These are phyloP conservation scores for Myriosclerotinia duriaeana DNA, from an alignment of 2,329 filamentous ascomycete species.

Conservation along the genomic window DNA sequence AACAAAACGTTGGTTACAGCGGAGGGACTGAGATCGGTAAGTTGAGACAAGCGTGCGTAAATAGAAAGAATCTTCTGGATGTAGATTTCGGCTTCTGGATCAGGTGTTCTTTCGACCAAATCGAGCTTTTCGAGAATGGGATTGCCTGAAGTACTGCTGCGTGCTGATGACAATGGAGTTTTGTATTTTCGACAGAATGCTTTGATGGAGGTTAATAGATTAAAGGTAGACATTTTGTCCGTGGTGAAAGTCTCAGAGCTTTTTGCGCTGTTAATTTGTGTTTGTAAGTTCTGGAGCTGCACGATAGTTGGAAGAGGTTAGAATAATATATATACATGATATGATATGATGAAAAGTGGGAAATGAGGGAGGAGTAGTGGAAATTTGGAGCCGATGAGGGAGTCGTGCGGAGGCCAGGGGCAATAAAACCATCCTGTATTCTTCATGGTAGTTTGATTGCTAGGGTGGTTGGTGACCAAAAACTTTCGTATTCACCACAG, in stretches of 20 bases:
- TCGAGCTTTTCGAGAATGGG: background rate
- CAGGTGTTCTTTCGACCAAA: background rate
- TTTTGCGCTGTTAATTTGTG: background rate
- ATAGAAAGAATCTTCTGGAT: slow-evolving; percentile 20
- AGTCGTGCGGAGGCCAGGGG: background rate
- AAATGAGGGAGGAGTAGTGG: background rate
- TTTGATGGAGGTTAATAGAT: background rate
- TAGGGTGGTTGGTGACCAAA: background rate
- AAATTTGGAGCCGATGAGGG: background rate
- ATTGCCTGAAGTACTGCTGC: background rate
- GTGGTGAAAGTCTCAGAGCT: background rate
- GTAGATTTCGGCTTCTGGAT: slow-evolving; percentile 18
- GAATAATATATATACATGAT: background rate
- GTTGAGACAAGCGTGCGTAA: slow-evolving; percentile 19
- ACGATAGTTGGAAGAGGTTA: slow-evolving; percentile 1
- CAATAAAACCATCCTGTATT: background rate
- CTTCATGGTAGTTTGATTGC: background rate
- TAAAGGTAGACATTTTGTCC: background rate
- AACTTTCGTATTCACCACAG: background rate
- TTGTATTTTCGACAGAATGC: background rate
- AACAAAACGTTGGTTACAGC: slow-evolving; percentile 42
- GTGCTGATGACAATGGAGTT: background rate
- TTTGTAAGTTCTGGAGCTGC: background rate
- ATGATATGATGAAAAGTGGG: background rate
- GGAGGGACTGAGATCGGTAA: slow-evolving; percentile 39